Base-by-base conservation (phyloP, 495 filamentous ascomycete genomes). In the Penicillium cosmopolitanum region DNA sequence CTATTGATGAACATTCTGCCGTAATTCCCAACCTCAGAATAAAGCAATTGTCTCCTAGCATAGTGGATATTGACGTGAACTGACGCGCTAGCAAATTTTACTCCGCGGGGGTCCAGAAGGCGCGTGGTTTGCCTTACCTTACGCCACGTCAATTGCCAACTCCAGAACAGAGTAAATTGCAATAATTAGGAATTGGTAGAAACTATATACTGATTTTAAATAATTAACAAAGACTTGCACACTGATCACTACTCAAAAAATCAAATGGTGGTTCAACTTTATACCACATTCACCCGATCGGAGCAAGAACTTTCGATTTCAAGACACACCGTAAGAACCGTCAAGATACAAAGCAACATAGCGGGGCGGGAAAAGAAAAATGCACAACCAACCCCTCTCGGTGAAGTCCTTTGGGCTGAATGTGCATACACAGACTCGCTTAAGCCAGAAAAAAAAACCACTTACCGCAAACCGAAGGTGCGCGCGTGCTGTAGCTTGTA, bases 91-190 rank as follows among this genome's bases (percentile, higher is more conserved):
- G 31, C 54, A 56, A 50, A 48, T 48, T 56, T 42, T 56, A 44
- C 54, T 48, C 54, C 16, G 54, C 44, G 54, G 54, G 53, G 54
- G 18, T 38, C 25, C 18, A 31, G 28, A 13, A 42, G 31, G 42
- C 54, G 54, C 54, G 54, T 33, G 40, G 53, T 56, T 40, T 16
- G 42, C 42, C 16, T 44, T 38, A 44, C 53, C 53, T 47, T 44
- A 56, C 54, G 28, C 44, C 42, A 19, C 46, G 46, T 48, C 21
- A 19, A 44, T n/a, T 16, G 11, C 36, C 36, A 12, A 12, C 36
- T 4, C 15, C 2, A 38, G 15, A 38, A n/a, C 2, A n/a, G 9
- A 38, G 36, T 38, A 1, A 38, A 38, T 38, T n/a, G 12, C 11
- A 38, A 13, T 38, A n/a, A 38, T 38, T 38, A 38, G 36, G 36